Conservation (phyloP, 2,329 filamentous ascomycete genomes). For the Atkinsonella hypoxylon region DNA sequence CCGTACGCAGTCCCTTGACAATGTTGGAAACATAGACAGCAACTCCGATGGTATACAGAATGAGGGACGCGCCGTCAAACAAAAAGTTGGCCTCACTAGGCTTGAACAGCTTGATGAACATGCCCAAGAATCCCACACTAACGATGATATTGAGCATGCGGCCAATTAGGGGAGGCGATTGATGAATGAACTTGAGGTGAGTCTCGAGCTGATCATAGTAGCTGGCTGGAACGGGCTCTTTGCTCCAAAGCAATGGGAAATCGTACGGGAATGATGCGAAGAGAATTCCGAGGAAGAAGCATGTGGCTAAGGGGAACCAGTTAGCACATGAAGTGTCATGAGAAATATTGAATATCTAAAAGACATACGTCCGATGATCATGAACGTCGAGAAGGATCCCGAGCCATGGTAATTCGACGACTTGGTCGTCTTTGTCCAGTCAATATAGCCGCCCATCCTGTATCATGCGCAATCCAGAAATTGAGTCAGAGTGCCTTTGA, state of each 20-base stretch:
- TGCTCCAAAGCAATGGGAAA: conserved; percentile 76
- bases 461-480: not conserved
- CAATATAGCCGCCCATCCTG: conserved; percentile 29
- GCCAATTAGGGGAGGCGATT: conserved; percentile 79
- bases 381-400: conserved; percentile 82
- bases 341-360: not conserved
- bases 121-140: conserved; percentile 73
- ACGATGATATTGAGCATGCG: conserved; percentile 93
- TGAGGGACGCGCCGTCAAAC: conserved; percentile 75
- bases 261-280: conserved; percentile 96
- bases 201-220: conserved; percentile 81
- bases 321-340: not conserved
- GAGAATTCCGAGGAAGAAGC: conserved; percentile 96
- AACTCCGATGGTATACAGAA: conserved; percentile 74
- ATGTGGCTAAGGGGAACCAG: conserved; percentile 49
- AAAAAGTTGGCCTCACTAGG: conserved; percentile 91
- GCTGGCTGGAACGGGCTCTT: conserved; percentile 45
- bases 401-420: conserved; percentile 47
- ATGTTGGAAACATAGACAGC: conserved; percentile 95
- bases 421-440: conserved; percentile 44
- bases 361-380: conserved; percentile 84
- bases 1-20: conserved; percentile 81
- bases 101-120: conserved; percentile 89
- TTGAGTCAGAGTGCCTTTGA: not conserved
- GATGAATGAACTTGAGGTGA: conserved; percentile 84